A percentile compares a stretch with the other conserved stretches of the same genome.
Evolutionary conservation across 805 yeast species (phyloP).

Genomic region (Myxozyma geophila): DNA sequence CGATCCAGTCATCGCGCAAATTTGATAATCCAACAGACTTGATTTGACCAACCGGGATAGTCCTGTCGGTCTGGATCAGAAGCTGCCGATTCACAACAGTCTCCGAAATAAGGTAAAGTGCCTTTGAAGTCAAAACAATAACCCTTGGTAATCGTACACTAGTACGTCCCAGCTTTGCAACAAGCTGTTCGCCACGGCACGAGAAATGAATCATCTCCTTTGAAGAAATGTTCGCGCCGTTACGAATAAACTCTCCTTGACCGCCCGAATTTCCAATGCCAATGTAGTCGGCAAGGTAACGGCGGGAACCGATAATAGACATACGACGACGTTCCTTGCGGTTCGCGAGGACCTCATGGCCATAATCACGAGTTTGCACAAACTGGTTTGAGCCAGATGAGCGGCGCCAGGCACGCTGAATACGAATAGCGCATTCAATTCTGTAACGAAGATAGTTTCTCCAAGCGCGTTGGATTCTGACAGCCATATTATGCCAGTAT

Average conservation of each 20-base stretch:
- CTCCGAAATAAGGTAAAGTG: conserved; percentile 74
- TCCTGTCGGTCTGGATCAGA: conserved; percentile 63
- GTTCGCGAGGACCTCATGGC: conserved; percentile 68
- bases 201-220: conserved; percentile 75
- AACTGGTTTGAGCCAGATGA: conserved; percentile 79
- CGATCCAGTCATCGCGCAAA: conserved; percentile 91
- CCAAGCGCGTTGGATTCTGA: conserved; percentile 96
- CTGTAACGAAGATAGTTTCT: conserved; percentile 78
- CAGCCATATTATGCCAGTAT: conserved; percentile 98
- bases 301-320: conserved; percentile 84
- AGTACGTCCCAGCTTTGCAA: conserved; percentile 90
- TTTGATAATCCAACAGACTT: conserved; percentile 69
- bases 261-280: conserved; percentile 79
- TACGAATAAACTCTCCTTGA: conserved; percentile 72
- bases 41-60: conserved; percentile 64
- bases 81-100: conserved; percentile 66
- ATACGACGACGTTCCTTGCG: conserved; percentile 88
- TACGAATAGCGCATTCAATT: conserved; percentile 80
- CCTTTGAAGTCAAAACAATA: conserved; percentile 66
- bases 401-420: conserved; percentile 83
- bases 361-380: conserved; percentile 84
- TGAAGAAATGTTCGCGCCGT: conserved; percentile 47
- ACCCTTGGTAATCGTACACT: conserved; percentile 76
- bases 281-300: conserved; percentile 92
- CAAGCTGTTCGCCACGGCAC: conserved; percentile 75